Percentiles rank a stretch among this genome's conserved stretches.
Evolutionary conservation across 768 basidiomycete species (phyloP).

Genomic region (Sporobolomyces roseus): DNA sequence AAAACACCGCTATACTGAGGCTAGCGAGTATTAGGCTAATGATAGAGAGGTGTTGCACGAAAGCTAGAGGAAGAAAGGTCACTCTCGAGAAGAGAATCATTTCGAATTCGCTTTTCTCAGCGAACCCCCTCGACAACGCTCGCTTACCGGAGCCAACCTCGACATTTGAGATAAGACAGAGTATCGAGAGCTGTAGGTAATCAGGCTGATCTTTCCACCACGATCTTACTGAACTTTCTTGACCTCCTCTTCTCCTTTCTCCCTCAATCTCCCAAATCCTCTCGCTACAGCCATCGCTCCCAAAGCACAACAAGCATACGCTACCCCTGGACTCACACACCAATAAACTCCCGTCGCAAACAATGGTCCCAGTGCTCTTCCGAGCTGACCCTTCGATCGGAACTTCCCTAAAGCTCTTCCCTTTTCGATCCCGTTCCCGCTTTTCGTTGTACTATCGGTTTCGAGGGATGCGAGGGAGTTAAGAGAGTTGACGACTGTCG

Average conservation of each 20-base stretch:
- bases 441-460: slow-evolving; percentile 63
- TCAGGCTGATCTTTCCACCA: no score
- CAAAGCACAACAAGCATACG: slow-evolving; percentile 21
- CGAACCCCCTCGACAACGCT: no score
- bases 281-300: not conserved
- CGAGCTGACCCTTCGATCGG: slow-evolving; percentile 89
- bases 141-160: no score
- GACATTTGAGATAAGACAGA: no score
- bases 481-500: slow-evolving; percentile 89
- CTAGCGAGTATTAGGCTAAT: no score
- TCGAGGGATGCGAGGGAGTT: slow-evolving; percentile 87
- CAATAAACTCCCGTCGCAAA: slow-evolving; percentile 57
- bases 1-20: no score
- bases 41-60: no score
- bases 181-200: no score
- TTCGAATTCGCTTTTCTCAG: no score
- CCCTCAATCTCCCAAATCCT: not conserved
- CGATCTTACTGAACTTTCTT: no score
- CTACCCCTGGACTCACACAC: slow-evolving; percentile 7
- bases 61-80: no score
- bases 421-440: slow-evolving; percentile 59
- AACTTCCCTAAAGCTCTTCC: slow-evolving; percentile 80
- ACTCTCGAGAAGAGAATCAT: no score
- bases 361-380: slow-evolving; percentile 84
- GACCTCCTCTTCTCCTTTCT: not conserved